A percentile compares a stretch with the other conserved stretches of the same genome.
These are phyloP conservation scores for Dichomitus squalens DNA, from an alignment of 1,284 basidiomycete species.

Conservation along the genomic window DNA sequence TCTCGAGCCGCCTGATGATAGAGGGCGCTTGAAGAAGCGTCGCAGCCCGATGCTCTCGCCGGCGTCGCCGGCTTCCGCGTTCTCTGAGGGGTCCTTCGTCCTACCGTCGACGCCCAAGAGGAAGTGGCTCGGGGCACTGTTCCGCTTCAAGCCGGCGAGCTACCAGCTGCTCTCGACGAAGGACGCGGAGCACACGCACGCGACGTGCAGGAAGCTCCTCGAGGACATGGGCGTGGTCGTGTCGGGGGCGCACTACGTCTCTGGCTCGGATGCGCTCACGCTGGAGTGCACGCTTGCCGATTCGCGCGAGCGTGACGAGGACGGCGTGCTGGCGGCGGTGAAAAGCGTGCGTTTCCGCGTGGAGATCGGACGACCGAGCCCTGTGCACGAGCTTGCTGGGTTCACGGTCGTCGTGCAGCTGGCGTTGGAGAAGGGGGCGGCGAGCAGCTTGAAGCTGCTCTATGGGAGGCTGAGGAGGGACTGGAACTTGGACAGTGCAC, in stretches of 20 bases:
- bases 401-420: constrained; percentile 64
- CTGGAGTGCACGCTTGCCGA: constrained; percentile 74
- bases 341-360: constrained; percentile 80
- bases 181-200: constrained; percentile 69
- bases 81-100: constrained; percentile 44
- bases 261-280: constrained; percentile 24
- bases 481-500: constrained; percentile 65
- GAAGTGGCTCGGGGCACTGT: constrained; percentile 88
- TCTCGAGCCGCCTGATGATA: constrained; percentile 44
- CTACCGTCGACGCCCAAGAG: constrained; percentile 60
- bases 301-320: constrained; percentile 42
- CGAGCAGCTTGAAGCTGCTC: constrained; percentile 77
- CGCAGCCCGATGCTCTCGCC: constrained; percentile 32
- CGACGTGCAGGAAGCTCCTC: constrained; percentile 75
- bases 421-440: constrained; percentile 84
- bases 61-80: constrained; percentile 49
- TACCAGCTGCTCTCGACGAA: constrained; percentile 68
- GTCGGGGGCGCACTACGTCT: constrained; percentile 47
- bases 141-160: constrained; percentile 80
- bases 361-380: constrained; percentile 58
- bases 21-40: constrained; percentile 48
- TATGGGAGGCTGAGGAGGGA: constrained; percentile 67
- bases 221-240: constrained; percentile 73
- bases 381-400: constrained; percentile 47
- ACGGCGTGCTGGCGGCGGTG: constrained; percentile 54